A percentile compares a stretch with the other conserved stretches of the same genome.
Evolutionary conservation across 768 basidiomycete species (phyloP).

Genomic region (Thelephora aurantiotincta): DNA sequence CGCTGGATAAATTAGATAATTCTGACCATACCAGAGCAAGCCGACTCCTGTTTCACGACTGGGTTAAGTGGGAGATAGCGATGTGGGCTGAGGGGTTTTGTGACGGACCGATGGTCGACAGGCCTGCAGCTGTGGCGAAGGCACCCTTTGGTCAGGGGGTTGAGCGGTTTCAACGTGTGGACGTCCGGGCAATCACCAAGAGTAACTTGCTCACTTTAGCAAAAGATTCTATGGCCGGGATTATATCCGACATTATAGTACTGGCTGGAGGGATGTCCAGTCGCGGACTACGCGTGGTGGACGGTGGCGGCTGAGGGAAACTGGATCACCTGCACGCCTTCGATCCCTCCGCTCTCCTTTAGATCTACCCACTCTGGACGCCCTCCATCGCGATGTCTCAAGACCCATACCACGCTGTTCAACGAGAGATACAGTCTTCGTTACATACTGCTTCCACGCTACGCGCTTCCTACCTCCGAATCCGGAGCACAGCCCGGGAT

Average conservation of each 20-base stretch:
- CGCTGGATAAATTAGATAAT: constrained; percentile 82
- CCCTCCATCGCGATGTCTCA: constrained; percentile 32
- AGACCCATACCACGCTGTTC: constrained; percentile 82
- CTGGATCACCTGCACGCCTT: too few species aligned
- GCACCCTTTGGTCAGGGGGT: constrained; percentile 15
- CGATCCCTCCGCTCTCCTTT: neutral
- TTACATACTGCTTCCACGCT: constrained; percentile 59
- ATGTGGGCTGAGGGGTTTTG: neutral
- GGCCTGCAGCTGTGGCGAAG: constrained; percentile 21
- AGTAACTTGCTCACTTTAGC: constrained; percentile 23
- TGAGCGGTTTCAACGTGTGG: neutral
- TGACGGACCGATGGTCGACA: constrained; percentile 21
- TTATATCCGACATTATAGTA: constrained; percentile 18
- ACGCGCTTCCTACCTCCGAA: constrained; percentile 63
- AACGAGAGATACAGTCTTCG: constrained; percentile 68
- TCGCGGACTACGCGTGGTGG: neutral
- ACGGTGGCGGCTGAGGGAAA: too few species aligned
- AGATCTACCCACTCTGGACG: neutral
- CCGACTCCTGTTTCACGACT: constrained; percentile 36
- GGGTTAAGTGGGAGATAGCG: constrained; percentile 3
- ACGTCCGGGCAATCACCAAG: neutral
- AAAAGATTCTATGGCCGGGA: constrained; percentile 29
- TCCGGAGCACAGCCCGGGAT: constrained; percentile 54
- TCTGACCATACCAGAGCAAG: constrained; percentile 78
- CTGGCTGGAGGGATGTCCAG: neutral